Conservation (phyloP, 768 basidiomycete species). For the Paxillus involutus region DNA sequence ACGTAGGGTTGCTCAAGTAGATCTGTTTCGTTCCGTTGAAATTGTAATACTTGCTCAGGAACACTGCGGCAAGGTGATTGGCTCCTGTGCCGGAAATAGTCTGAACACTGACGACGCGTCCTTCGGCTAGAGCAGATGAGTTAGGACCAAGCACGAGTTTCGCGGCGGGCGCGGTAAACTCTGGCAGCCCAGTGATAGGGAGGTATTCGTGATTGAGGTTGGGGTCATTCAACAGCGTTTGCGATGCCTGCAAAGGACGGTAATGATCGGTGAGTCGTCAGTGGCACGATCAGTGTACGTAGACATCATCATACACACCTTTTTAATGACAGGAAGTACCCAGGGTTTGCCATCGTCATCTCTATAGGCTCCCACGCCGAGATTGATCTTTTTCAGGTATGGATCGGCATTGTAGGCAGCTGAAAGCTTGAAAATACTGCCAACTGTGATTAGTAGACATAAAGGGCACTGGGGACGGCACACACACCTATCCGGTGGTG, state of each 20-base stretch:
- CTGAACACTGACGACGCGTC: slow-evolving; percentile 78
- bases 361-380: slow-evolving; percentile 92
- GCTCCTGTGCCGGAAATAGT: slow-evolving; percentile 97
- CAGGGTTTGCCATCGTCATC: slow-evolving; percentile 87
- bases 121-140: slow-evolving; percentile 68
- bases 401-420: slow-evolving; percentile 85
- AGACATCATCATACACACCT: slow-evolving; percentile 45
- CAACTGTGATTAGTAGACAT: slow-evolving; percentile 9
- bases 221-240: slow-evolving; percentile 65
- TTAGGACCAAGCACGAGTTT: slow-evolving; percentile 77
- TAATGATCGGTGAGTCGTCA: background rate
- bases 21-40: slow-evolving; percentile 66
- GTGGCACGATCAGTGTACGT: background rate
- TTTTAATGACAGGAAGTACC: slow-evolving; percentile 89
- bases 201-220: slow-evolving; percentile 90
- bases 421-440: slow-evolving; percentile 88
- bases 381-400: slow-evolving; percentile 78
- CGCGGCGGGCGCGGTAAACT: slow-evolving; percentile 80
- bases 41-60: slow-evolving; percentile 79
- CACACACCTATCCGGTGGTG: slow-evolving; percentile 84
- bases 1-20: slow-evolving; percentile 91
- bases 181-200: slow-evolving; percentile 84
- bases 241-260: slow-evolving; percentile 57
- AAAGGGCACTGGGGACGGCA: slow-evolving; percentile 7
- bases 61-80: slow-evolving; percentile 88